Conservation (phyloP, 257 asterid species). For the Przewalskia tangutica region DNA sequence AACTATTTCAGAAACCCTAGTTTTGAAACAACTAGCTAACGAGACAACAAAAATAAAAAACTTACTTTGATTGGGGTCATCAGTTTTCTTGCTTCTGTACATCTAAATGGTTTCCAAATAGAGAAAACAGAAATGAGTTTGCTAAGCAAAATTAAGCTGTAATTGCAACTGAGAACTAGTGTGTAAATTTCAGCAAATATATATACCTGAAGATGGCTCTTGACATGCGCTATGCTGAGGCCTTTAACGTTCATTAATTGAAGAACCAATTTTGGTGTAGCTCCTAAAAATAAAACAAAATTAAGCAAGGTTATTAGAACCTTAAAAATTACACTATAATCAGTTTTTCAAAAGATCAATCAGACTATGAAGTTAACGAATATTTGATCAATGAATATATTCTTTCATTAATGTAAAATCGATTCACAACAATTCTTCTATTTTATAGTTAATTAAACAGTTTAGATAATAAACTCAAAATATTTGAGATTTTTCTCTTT, state of each 20-base stretch:
- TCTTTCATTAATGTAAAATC: background rate
- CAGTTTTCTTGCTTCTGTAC: constrained; percentile 93
- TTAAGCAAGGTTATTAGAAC: too few relatives aligned
- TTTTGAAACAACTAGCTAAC: background rate
- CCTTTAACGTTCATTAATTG: constrained; percentile 89
- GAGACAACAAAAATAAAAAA: background rate
- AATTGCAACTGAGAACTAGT: background rate
- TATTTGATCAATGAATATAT: background rate
- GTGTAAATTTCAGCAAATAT: constrained; percentile 1
- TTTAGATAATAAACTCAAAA: background rate
- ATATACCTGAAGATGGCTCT: constrained; percentile 93
- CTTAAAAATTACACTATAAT: background rate
- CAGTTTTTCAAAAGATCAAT: background rate
- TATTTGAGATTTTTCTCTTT: background rate
- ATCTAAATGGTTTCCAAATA: constrained; percentile 29
- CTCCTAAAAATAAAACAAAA: constrained; percentile 35
- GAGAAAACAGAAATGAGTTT: background rate
- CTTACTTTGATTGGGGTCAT: constrained; percentile 85
- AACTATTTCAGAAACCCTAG: constrained; percentile 20
- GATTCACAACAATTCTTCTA: background rate
- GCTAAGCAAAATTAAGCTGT: background rate
- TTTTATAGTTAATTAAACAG: background rate
- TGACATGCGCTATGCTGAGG: constrained; percentile 94
- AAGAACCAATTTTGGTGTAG: constrained; percentile 93
- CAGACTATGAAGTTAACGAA: background rate